Evolutionary conservation across 2,329 filamentous ascomycete species (phyloP).

Genomic region (Aspergillus aculeatus): DNA sequence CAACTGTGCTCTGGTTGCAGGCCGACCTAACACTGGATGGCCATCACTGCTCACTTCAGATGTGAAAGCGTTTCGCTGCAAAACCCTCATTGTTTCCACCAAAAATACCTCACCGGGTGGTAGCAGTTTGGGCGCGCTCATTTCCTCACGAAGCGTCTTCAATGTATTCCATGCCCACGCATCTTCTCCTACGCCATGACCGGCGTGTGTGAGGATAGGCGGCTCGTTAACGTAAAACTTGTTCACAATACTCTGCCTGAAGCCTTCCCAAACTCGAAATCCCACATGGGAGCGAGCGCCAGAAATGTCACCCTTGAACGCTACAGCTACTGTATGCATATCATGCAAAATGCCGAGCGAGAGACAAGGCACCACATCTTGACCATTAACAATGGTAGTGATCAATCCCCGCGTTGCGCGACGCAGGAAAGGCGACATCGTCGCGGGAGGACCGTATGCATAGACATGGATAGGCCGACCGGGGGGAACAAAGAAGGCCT

Average conservation of each 20-base stretch:
- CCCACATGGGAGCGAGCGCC: slow-evolving; percentile 67
- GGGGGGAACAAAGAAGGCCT: slow-evolving; percentile 57
- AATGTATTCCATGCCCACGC: slow-evolving; percentile 69
- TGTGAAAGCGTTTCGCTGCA: slow-evolving; percentile 66
- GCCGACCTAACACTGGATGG: slow-evolving; percentile 55
- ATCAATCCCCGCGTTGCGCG: slow-evolving; percentile 71
- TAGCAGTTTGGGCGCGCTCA: slow-evolving; percentile 68
- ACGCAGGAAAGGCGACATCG: slow-evolving; percentile 68
- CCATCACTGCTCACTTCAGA: slow-evolving; percentile 43
- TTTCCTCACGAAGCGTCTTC: slow-evolving; percentile 63
- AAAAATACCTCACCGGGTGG: slow-evolving; percentile 76
- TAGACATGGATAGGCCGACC: slow-evolving; percentile 75
- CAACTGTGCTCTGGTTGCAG: slow-evolving; percentile 67
- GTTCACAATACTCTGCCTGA: slow-evolving; percentile 61
- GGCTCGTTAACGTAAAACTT: slow-evolving; percentile 58
- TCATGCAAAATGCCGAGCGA: slow-evolving; percentile 74
- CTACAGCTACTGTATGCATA: slow-evolving; percentile 68
- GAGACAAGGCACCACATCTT: slow-evolving; percentile 71
- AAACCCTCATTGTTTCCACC: slow-evolving; percentile 65
- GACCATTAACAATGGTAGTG: slow-evolving; percentile 70
- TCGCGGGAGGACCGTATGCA: slow-evolving; percentile 72
- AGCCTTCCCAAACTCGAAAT: slow-evolving; percentile 63
- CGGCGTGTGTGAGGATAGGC: slow-evolving; percentile 44
- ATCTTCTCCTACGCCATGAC: slow-evolving; percentile 58
- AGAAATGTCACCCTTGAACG: slow-evolving; percentile 70